Conservation (phyloP, 2,329 filamentous ascomycete genomes). For the Chaetothyriales sp. region DNA sequence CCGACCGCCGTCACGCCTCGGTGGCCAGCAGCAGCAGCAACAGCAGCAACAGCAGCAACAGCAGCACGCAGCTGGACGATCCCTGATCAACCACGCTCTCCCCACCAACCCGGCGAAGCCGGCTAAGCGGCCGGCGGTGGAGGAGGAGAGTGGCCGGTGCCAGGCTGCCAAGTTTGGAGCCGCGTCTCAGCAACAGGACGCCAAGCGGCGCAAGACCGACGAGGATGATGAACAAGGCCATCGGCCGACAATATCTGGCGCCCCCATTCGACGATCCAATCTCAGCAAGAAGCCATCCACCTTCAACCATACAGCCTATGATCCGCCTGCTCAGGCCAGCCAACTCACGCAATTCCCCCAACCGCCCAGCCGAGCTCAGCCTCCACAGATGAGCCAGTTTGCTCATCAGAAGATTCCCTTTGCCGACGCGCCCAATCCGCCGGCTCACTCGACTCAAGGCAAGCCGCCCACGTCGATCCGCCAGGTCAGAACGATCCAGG, state of each 20-base stretch:
- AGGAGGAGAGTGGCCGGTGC: slow-evolving; percentile 43
- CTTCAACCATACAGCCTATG: slow-evolving; percentile 25
- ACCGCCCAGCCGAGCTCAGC: slow-evolving; percentile 50
- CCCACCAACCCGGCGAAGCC: slow-evolving; percentile 56
- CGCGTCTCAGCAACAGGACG: slow-evolving; percentile 55
- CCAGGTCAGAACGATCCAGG: slow-evolving; percentile 15
- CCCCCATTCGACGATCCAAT: slow-evolving; percentile 70
- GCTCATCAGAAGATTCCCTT: slow-evolving; percentile 76
- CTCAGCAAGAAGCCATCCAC: slow-evolving; percentile 47
- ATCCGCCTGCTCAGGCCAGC: slow-evolving; percentile 36
- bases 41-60: no score
- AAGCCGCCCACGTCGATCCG: slow-evolving; percentile 28
- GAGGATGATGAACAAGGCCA: slow-evolving; percentile 51
- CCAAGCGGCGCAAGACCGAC: slow-evolving; percentile 65
- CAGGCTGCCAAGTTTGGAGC: slow-evolving; percentile 26
- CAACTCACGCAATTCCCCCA: slow-evolving; percentile 52
- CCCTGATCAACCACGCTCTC: slow-evolving; percentile 42
- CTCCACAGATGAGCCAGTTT: slow-evolving; percentile 73
- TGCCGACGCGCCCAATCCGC: slow-evolving; percentile 43
- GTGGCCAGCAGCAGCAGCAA: slow-evolving; percentile 32
- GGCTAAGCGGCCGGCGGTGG: slow-evolving; percentile 53
- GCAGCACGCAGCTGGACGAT: slow-evolving; percentile 44
- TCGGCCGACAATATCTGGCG: slow-evolving; percentile 55
- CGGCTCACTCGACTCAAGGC: slow-evolving; percentile 18
- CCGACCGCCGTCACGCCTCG: slow-evolving; percentile 37